Evolutionary conservation across 2,329 filamentous ascomycete species (phyloP).

Genomic region (Microsporum audouinii): DNA sequence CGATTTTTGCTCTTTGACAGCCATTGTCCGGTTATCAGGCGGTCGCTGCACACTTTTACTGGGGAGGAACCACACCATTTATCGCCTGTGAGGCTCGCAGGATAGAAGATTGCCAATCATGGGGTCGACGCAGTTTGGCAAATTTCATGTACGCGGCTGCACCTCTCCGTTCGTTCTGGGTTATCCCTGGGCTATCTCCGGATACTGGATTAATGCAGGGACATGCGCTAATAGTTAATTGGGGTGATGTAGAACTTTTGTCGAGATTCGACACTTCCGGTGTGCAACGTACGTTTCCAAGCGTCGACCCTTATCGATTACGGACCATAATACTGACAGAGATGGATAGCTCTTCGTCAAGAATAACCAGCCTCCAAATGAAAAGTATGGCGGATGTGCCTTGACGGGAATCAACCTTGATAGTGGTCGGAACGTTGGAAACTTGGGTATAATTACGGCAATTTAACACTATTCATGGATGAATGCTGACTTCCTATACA

Average conservation of each 20-base stretch:
- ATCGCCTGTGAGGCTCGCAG: not conserved
- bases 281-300: conserved; percentile 62
- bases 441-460: conserved; percentile 54
- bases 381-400: conserved; percentile 57
- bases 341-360: conserved; percentile 51
- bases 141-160: conserved; percentile 43
- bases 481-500: not conserved
- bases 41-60: not conserved
- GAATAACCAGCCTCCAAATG: conserved; percentile 47
- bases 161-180: not conserved
- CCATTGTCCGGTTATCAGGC: not conserved
- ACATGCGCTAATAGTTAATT: conserved; percentile 2
- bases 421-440: conserved; percentile 57
- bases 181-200: not conserved
- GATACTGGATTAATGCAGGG: not conserved
- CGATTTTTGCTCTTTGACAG: not conserved
- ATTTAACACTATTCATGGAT: not conserved
- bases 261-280: conserved; percentile 67
- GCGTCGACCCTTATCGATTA: not conserved
- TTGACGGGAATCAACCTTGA: conserved; percentile 64
- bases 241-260: conserved; percentile 56
- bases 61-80: not conserved
- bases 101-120: conserved; percentile 21
- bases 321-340: conserved; percentile 14
- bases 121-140: conserved; percentile 47